These are phyloP conservation scores for Coccomyxa subellipsoidea DNA, from an alignment of 163 green algal species.

Conservation along the genomic window DNA sequence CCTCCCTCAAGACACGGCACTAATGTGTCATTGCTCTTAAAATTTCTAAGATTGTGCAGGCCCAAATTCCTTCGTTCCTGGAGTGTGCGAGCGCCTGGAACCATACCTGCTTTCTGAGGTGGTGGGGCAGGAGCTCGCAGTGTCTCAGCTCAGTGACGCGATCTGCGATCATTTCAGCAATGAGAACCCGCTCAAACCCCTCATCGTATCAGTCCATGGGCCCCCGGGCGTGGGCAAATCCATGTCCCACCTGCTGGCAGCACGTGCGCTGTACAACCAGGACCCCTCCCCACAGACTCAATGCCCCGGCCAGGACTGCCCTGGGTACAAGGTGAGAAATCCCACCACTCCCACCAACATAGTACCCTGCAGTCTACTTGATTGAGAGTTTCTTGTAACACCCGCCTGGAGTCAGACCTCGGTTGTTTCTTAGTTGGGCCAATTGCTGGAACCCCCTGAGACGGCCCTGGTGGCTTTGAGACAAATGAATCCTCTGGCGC, in stretches of 20 bases:
- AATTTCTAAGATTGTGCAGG: conserved; percentile 57
- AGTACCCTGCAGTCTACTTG: too few species aligned
- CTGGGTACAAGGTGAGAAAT: conserved; percentile 75
- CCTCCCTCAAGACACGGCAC: too few species aligned
- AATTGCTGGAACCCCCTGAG: too few species aligned
- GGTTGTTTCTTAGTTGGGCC: too few species aligned
- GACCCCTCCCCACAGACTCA: conserved; percentile 25
- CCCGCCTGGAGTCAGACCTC: too few species aligned
- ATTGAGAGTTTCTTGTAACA: too few species aligned
- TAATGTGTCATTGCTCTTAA: too few species aligned
- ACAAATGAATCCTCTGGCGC: too few species aligned
- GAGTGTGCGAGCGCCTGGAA: conserved; percentile 64
- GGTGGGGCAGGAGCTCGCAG: conserved; percentile 74
- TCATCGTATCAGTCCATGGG: conserved; percentile 85
- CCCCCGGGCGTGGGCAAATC: conserved; percentile 90
- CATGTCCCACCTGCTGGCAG: conserved; percentile 71
- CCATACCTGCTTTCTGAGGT: conserved; percentile 47
- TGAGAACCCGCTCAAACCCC: conserved; percentile 52
- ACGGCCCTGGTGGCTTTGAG: too few species aligned
- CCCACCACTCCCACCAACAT: neutral
- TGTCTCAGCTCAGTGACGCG: conserved; percentile 59
- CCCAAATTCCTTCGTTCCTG: conserved; percentile 43
- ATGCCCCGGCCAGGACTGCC: conserved; percentile 78
- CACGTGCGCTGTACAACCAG: conserved; percentile 72
- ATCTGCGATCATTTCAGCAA: conserved; percentile 75